These are phyloP conservation scores for Xylaria sp. DNA, from an alignment of 2,329 filamentous ascomycete genomes.

Conservation along the genomic window DNA sequence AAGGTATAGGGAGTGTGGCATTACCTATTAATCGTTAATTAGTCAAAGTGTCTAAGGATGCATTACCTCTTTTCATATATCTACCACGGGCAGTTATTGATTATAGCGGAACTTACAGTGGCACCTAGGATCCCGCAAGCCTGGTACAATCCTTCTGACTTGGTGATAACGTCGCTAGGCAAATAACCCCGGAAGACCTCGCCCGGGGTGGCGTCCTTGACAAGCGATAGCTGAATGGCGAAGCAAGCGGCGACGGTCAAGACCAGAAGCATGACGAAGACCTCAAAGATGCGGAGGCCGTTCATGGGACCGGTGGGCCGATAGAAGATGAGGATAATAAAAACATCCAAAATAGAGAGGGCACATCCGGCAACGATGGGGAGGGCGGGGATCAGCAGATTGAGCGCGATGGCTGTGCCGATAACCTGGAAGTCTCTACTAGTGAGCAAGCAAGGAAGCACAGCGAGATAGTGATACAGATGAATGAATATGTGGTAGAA, in stretches of 20 bases:
- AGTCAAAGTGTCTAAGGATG: constrained; percentile 15
- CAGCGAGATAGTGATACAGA: background rate
- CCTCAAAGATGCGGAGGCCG: constrained; percentile 71
- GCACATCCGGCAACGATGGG: constrained; percentile 76
- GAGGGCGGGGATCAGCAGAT: constrained; percentile 71
- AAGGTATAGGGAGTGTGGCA: constrained; percentile 64
- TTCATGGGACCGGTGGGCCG: constrained; percentile 67
- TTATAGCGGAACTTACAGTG: constrained; percentile 58
- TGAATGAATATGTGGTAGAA: background rate
- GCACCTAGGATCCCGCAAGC: constrained; percentile 81
- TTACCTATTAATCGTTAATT: constrained; percentile 51
- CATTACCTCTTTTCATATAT: background rate
- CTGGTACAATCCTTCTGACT: constrained; percentile 72
- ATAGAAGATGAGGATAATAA: constrained; percentile 75
- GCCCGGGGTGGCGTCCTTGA: constrained; percentile 64
- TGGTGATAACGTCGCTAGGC: constrained; percentile 67
- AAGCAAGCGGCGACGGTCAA: constrained; percentile 77
- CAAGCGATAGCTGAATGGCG: constrained; percentile 74
- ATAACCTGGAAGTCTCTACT: constrained; percentile 63
- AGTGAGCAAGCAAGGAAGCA: constrained; percentile 29
- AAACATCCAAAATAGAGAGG: constrained; percentile 74
- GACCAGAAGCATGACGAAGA: constrained; percentile 71
- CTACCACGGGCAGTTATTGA: background rate
- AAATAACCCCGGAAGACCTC: constrained; percentile 74
- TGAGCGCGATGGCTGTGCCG: constrained; percentile 76